phyloP scores from a whole-genome alignment of 163 green algal genomes.

The Chlamydomonas reinhardtii region DNA sequence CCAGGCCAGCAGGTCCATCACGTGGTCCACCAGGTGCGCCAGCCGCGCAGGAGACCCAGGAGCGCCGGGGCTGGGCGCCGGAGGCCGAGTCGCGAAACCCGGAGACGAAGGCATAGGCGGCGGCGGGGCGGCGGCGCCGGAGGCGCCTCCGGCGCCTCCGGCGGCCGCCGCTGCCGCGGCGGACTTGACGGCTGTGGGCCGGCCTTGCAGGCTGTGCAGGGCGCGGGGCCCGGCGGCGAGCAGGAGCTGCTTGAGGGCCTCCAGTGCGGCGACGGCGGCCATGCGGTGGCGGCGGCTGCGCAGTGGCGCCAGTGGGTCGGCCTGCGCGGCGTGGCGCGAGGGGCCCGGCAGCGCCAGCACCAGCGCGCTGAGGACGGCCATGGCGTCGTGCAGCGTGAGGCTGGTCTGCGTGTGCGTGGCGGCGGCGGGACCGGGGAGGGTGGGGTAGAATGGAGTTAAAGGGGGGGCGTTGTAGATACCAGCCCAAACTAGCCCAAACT shows the following conservation, averaged over 20 bases:
- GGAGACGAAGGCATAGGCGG: neutral
- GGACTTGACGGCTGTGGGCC: no score
- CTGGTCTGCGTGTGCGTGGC: neutral
- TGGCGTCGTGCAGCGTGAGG: conserved; percentile 32
- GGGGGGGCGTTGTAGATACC: no score
- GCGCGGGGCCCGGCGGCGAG: neutral
- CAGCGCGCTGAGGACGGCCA: conserved; percentile 5
- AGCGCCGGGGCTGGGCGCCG: conserved; percentile 17
- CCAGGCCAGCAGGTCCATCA: conserved; percentile 50
- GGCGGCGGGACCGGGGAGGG: neutral
- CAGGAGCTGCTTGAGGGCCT: conserved; percentile 42
- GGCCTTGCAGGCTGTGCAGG: conserved; percentile 21
- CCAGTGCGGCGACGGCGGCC: conserved; percentile 24
- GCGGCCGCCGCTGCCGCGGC: neutral
- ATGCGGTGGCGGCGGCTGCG: conserved; percentile 7
- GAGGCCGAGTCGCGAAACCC: neutral
- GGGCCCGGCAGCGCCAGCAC: conserved; percentile 44
- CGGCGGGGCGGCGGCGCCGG: neutral
- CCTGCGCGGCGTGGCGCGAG: conserved; percentile 18
- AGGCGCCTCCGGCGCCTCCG: neutral
- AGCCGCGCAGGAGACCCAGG: conserved; percentile 40
- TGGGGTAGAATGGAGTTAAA: no score
- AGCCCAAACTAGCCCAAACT: no score
- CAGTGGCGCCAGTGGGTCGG: conserved; percentile 40
- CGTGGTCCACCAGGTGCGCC: conserved; percentile 37